phyloP scores from a whole-genome alignment of 768 basidiomycete genomes.

The Russula sp. region DNA sequence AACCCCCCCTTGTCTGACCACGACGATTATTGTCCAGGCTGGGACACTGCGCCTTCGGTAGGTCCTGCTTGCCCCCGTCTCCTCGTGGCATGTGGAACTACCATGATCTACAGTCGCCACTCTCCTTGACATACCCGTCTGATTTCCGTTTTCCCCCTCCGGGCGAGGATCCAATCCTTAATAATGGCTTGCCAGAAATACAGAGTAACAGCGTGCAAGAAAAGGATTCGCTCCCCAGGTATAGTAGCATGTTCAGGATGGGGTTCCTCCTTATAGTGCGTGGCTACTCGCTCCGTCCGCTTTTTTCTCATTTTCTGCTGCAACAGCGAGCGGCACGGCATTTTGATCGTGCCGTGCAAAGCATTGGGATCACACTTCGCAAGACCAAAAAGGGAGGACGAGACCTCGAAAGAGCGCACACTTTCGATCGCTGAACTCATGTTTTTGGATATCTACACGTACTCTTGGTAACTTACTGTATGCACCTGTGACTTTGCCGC shows the following conservation, averaged over 20 bases:
- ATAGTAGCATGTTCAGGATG: slow-evolving; percentile 18
- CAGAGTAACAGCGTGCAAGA: not conserved
- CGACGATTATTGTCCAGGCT: slow-evolving; percentile 1
- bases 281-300: not conserved
- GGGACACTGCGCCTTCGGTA: slow-evolving; percentile 9
- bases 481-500: too few species aligned
- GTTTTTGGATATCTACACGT: not conserved
- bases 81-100: not conserved
- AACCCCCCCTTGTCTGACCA: not conserved
- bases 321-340: slow-evolving; percentile 8
- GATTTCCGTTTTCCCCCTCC: not conserved
- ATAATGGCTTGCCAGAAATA: not conserved
- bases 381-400: not conserved
- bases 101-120: not conserved
- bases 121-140: not conserved
- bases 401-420: not conserved
- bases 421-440: not conserved
- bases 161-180: not conserved
- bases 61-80: not conserved
- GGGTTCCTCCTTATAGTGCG: slow-evolving; percentile 14
- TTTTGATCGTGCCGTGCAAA: slow-evolving; percentile 13
- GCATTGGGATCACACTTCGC: not conserved
- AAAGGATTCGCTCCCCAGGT: not conserved
- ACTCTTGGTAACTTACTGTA: not conserved
- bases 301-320: not conserved